Conservation (phyloP, 805 yeast species). For the Teunomyces pallodes region DNA sequence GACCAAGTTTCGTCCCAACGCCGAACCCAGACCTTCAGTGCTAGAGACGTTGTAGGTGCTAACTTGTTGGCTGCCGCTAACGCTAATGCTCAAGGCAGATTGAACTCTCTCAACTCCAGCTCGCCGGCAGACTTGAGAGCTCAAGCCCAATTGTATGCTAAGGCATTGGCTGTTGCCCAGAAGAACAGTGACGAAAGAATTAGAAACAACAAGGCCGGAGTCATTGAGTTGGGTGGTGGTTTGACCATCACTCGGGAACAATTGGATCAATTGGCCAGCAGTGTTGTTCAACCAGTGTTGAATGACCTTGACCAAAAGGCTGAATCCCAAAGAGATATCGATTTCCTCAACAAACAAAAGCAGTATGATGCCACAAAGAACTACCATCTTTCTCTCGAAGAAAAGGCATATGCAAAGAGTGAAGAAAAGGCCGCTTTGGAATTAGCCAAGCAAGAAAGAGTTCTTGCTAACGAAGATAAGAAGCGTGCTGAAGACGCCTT, state of each 20-base stretch:
- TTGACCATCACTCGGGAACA: slow-evolving; percentile 71
- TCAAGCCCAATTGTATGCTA: slow-evolving; percentile 59
- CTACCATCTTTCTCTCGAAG: slow-evolving; percentile 31
- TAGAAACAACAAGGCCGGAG: slow-evolving; percentile 47
- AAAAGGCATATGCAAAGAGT: slow-evolving; percentile 25
- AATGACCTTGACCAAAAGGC: slow-evolving; percentile 71
- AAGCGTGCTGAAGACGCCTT: slow-evolving; percentile 30
- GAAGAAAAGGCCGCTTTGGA: slow-evolving; percentile 36
- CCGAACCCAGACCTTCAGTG: slow-evolving; percentile 35
- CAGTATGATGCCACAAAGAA: slow-evolving; percentile 30
- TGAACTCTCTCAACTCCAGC: slow-evolving; percentile 27
- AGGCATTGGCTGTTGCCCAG: slow-evolving; percentile 77
- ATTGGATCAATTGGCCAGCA: slow-evolving; percentile 74
- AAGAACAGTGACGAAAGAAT: slow-evolving; percentile 59
- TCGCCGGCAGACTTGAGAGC: slow-evolving; percentile 33
- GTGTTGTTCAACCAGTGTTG: slow-evolving; percentile 80
- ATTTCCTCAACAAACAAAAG: slow-evolving; percentile 31
- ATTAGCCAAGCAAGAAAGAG: slow-evolving; percentile 34
- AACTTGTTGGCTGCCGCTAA: slow-evolving; percentile 49
- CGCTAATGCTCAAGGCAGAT: slow-evolving; percentile 43
- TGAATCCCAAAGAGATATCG: slow-evolving; percentile 58
- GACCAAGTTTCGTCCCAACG: slow-evolving; percentile 24
- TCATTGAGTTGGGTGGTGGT: slow-evolving; percentile 84
- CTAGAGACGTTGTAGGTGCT: slow-evolving; percentile 44
- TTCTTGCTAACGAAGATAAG: slow-evolving; percentile 28